A percentile compares a stretch with the other conserved stretches of the same genome.
Evolutionary conservation across 2,329 filamentous ascomycete species (phyloP).

Genomic region (Pestalotiopsis sp.): DNA sequence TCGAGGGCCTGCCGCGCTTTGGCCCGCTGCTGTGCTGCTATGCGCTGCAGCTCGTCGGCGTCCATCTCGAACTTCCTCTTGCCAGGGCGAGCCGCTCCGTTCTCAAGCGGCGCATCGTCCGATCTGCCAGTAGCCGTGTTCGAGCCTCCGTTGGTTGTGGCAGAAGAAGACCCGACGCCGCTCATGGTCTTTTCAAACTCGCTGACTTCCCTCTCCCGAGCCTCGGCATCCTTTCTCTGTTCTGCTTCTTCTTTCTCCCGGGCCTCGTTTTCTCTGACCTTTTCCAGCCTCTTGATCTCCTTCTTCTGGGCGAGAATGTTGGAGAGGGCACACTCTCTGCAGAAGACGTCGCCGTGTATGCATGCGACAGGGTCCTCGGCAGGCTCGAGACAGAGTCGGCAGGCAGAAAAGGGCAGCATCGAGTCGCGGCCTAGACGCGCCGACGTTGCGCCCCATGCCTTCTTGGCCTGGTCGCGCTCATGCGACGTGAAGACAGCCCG

Average conservation of each 20-base stretch:
- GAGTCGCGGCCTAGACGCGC: slow-evolving; percentile 89
- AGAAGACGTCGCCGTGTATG: slow-evolving; percentile 86
- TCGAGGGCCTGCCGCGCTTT: slow-evolving; percentile 73
- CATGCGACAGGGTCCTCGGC: slow-evolving; percentile 85
- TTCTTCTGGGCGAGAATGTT: slow-evolving; percentile 92
- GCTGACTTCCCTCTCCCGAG: slow-evolving; percentile 67
- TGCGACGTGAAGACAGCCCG: slow-evolving; percentile 92
- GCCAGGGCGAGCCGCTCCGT: slow-evolving; percentile 43
- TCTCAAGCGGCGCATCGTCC: slow-evolving; percentile 19
- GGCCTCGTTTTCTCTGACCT: slow-evolving; percentile 62
- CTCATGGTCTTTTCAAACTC: slow-evolving; percentile 88
- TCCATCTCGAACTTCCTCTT: slow-evolving; percentile 83
- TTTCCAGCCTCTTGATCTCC: slow-evolving; percentile 83
- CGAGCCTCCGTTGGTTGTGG: slow-evolving; percentile 28
- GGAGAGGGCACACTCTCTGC: slow-evolving; percentile 87
- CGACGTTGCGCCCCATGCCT: slow-evolving; percentile 78
- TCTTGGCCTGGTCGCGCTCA: slow-evolving; percentile 81
- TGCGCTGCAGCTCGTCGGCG: slow-evolving; percentile 72
- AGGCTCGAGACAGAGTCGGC: slow-evolving; percentile 81
- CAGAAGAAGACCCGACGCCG: slow-evolving; percentile 53
- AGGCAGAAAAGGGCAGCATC: slow-evolving; percentile 89
- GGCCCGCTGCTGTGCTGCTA: slow-evolving; percentile 70
- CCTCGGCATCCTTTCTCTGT: slow-evolving; percentile 68
- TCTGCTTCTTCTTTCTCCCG: slow-evolving; percentile 65
- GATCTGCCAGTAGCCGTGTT: slow-evolving; percentile 35